A percentile compares a stretch with the other conserved stretches of the same genome.
phyloP scores from a whole-genome alignment of 192 early-diverging fungal genomes.

The Coemansia sp. region DNA sequence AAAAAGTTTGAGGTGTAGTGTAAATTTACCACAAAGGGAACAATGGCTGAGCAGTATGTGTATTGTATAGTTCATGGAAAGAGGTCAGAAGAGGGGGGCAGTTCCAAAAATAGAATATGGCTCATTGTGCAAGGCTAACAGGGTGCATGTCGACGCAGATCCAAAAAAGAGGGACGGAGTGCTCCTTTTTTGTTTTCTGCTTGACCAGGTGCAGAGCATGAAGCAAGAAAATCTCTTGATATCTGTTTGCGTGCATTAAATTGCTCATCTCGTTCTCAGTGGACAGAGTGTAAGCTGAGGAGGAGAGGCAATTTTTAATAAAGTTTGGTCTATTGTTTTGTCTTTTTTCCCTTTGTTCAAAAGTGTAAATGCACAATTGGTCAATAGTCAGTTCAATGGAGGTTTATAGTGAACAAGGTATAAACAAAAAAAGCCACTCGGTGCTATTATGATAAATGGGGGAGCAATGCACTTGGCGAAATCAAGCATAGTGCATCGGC shows the following conservation, averaged over 20 bases:
- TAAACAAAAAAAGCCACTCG: too few relatives aligned
- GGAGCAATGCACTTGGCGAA: neutral
- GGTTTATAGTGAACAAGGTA: too few relatives aligned
- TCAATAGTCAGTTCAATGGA: neutral
- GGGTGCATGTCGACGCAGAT: neutral
- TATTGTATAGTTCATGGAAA: neutral
- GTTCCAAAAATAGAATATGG: conserved; percentile 1
- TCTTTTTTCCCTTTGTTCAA: too few relatives aligned
- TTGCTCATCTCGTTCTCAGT: neutral
- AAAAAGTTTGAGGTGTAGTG: conserved; percentile 1
- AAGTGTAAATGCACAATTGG: neutral
- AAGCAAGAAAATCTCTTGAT: neutral
- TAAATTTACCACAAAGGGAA: neutral
- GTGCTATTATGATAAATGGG: too few relatives aligned
- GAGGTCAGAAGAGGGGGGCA: neutral
- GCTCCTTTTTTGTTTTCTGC: too few relatives aligned
- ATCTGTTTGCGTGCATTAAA: neutral
- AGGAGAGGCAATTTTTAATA: too few relatives aligned
- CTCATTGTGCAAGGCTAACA: neutral
- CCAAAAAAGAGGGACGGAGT: too few relatives aligned
- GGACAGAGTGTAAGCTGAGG: neutral
- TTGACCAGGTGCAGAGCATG: neutral
- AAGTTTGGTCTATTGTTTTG: neutral
- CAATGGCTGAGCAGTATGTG: neutral
- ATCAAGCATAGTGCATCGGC: neutral